Evolutionary conservation across 495 filamentous ascomycete species (phyloP), one percentile per base, ranked within the genome.

Genomic region (Niebla homalea): DNA sequence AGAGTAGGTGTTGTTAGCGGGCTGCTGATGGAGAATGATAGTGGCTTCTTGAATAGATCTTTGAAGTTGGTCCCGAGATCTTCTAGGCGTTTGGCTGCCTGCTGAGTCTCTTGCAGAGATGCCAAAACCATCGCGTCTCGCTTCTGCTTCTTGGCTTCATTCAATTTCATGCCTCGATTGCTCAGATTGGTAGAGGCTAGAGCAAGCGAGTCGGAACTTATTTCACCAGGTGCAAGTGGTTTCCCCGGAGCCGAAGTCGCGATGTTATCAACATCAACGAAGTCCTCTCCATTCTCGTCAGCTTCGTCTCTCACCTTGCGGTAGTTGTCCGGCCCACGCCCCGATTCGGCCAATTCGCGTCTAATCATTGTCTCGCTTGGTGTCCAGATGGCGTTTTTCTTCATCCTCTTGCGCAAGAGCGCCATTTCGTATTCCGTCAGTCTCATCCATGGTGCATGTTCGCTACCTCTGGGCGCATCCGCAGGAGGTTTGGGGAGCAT

Each of bases 331-430:
- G 79, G 65, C 4, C 93, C 92, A 36, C 92, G 83, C 14, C 83
- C 83, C 18, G 85, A 71, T 8, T 74, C 70, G 40, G 81, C 81
- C 8, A 98, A 74, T 62, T 97, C 89, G 12, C 89, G 78, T 20
- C 87, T 77, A 40, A 97, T 90, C 92, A 98, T 98, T 0, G 93
- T 94, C 53, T 93, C 87, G 57, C 87, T 94, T 0, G 92, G 92
- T 36, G 81, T 81, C 92, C 92, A 98, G 6, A 89, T 80, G 0
- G 90, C 85, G 57, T 98, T 98, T 75, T 98, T 98, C 70, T 98
- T 98, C 92, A 98, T 98, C 46, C 87, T 77, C 67, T 97, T 97
- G 42, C 92, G 75, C 14, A 98, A 71, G 45, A 80, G 81, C 3
- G 87, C 89, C 68, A 98, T 87, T 57, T 98, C 92, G 66, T 81